These are phyloP conservation scores for Talaromyces marneffei DNA, from an alignment of 2,329 filamentous ascomycete species.

Conservation along the genomic window DNA sequence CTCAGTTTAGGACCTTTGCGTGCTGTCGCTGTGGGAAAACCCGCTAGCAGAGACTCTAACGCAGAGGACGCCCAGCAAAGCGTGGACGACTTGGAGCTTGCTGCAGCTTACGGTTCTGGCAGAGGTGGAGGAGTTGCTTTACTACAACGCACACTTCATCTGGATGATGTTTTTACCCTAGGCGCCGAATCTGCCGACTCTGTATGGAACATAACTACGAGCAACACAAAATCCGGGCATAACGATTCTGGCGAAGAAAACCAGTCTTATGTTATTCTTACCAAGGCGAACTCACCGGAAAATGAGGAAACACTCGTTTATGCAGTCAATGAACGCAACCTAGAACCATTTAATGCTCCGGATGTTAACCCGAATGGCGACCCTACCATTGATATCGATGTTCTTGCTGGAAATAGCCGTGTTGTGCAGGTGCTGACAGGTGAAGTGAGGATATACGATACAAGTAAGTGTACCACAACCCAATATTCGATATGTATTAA, in stretches of 20 bases:
- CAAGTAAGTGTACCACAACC: conserved; percentile 53
- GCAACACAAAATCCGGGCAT: conserved; percentile 41
- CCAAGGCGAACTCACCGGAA: conserved; percentile 59
- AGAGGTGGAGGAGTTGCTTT: conserved; percentile 64
- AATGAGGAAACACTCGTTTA: conserved; percentile 76
- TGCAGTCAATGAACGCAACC: conserved; percentile 63
- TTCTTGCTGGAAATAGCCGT: conserved; percentile 70
- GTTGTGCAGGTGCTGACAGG: conserved; percentile 83
- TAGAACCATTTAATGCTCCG: conserved; percentile 70
- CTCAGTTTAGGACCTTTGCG: conserved; percentile 74
- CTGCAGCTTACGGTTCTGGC: conserved; percentile 51
- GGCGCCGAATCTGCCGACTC: conserved; percentile 67
- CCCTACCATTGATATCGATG: conserved; percentile 76
- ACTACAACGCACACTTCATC: conserved; percentile 71
- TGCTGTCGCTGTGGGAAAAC: conserved; percentile 64
- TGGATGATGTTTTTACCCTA: conserved; percentile 63
- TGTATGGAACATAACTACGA: conserved; percentile 69
- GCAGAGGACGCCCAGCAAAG: conserved; percentile 26
- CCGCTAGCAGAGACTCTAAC: conserved; percentile 42
- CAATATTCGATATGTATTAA: not conserved
- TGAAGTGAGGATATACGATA: conserved; percentile 86
- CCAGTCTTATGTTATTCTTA: conserved; percentile 65
- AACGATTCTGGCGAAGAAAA: conserved; percentile 43
- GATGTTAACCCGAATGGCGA: conserved; percentile 91
- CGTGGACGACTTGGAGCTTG: conserved; percentile 43